Conservation (phyloP, 192 early-diverging fungal genomes). For the Backusella circina region DNA sequence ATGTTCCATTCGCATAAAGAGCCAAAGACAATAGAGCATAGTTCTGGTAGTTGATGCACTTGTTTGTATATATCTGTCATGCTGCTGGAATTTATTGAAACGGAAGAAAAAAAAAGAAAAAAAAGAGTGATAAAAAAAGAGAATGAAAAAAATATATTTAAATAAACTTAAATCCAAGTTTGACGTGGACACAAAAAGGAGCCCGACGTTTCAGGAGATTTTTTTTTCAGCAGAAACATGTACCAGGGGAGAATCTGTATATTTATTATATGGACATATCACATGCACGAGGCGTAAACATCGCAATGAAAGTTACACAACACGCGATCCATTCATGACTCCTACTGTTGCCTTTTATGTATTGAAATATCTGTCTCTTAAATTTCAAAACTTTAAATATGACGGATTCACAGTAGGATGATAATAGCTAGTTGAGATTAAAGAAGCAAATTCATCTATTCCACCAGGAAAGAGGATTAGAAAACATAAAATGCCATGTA, state of each 20-base stretch:
- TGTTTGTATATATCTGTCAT: constrained; percentile 1
- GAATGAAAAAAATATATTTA: neutral
- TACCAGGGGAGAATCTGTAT: neutral
- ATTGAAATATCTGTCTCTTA: neutral
- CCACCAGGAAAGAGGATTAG: neutral
- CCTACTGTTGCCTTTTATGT: neutral
- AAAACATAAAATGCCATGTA: neutral
- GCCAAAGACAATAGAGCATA: neutral
- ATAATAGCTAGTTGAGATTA: neutral
- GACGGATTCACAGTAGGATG: neutral
- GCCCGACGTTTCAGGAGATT: neutral
- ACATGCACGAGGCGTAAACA: neutral
- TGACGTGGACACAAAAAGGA: constrained; percentile 5
- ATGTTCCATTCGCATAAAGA: neutral
- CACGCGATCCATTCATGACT: constrained; percentile 4
- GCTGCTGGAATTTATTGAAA: neutral
- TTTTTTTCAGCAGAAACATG: neutral
- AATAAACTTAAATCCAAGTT: constrained; percentile 5
- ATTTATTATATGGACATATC: neutral
- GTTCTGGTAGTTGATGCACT: neutral
- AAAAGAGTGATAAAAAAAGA: neutral
- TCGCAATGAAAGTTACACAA: neutral
- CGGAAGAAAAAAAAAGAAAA: neutral
- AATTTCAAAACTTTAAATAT: neutral
- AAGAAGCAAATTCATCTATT: neutral